Percentiles rank a stretch among this genome's conserved stretches.
phyloP scores from a whole-genome alignment of 768 basidiomycete genomes.

The Sarcomyxa edulis region DNA sequence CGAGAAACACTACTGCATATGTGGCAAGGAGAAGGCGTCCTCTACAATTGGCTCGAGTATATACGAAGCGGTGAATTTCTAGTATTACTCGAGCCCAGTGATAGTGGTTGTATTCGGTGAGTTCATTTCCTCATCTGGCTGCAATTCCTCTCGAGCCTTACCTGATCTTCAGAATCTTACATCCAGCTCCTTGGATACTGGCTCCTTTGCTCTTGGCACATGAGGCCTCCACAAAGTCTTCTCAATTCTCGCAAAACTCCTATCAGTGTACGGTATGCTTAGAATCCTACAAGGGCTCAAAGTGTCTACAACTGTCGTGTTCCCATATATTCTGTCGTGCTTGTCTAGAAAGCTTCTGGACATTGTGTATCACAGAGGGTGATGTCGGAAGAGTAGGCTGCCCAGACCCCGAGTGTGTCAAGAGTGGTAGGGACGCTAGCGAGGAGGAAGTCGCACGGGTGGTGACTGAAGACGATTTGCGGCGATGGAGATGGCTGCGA shows the following conservation, averaged over 20 bases:
- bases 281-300: slow-evolving; percentile 64
- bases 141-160: slow-evolving; percentile 5
- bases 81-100: slow-evolving; percentile 32
- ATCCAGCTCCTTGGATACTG: slow-evolving; percentile 53
- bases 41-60: slow-evolving; percentile 72
- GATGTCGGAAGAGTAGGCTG: slow-evolving; percentile 73
- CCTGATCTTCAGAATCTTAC: slow-evolving; percentile 36
- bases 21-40: slow-evolving; percentile 61
- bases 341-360: slow-evolving; percentile 81
- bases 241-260: slow-evolving; percentile 56
- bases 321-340: slow-evolving; percentile 79
- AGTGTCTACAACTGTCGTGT: slow-evolving; percentile 68
- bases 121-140: slow-evolving; percentile 13
- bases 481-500: slow-evolving; percentile 74
- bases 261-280: slow-evolving; percentile 79
- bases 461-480: slow-evolving; percentile 56
- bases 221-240: slow-evolving; percentile 39
- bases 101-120: slow-evolving; percentile 32
- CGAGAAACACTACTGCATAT: slow-evolving; percentile 37
- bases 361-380: slow-evolving; percentile 74
- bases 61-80: slow-evolving; percentile 66
- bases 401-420: slow-evolving; percentile 78
- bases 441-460: slow-evolving; percentile 73
- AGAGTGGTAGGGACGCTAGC: slow-evolving; percentile 48
- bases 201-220: slow-evolving; percentile 41